Evolutionary conservation across 495 filamentous ascomycete genomes (phyloP).

Genomic region (Umbilicaria muhlenbergii): DNA sequence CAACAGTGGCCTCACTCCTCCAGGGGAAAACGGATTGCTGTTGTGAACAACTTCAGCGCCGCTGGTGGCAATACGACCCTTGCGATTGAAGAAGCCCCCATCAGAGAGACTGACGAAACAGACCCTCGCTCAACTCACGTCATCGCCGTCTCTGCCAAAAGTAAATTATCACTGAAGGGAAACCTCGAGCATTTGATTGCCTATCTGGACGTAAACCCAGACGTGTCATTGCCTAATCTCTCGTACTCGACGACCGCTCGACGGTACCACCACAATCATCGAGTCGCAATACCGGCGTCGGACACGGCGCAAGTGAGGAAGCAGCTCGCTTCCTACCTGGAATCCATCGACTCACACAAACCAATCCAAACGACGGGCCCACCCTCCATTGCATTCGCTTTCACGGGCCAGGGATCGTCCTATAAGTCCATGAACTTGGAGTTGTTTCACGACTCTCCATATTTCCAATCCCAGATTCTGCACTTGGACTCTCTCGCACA

Average conservation of each 20-base stretch:
- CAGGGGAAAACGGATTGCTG: constrained; percentile 13
- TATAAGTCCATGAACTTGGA: constrained; percentile 22
- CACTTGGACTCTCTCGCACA: constrained; percentile 17
- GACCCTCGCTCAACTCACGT: constrained; percentile 17
- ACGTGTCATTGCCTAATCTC: constrained; percentile 19
- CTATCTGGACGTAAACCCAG: constrained; percentile 17
- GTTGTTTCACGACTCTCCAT: constrained; percentile 12
- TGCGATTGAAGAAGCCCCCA: constrained; percentile 23
- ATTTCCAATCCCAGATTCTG: constrained; percentile 18
- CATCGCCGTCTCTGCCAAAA: constrained; percentile 22
- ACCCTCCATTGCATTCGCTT: constrained; percentile 38
- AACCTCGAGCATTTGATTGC: constrained; percentile 21
- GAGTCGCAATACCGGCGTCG: constrained; percentile 19
- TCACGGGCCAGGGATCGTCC: constrained; percentile 54
- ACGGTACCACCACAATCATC: constrained; percentile 22
- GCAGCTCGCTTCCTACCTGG: constrained; percentile 6
- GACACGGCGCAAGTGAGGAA: constrained; percentile 5
- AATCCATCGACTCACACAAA: constrained; percentile 5
- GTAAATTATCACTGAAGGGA: constrained; percentile 15
- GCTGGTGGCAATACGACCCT: constrained; percentile 22
- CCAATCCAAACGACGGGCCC: constrained; percentile 2
- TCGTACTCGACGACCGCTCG: constrained; percentile 27
- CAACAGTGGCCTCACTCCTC: constrained; percentile 4
- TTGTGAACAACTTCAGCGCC: constrained; percentile 26
- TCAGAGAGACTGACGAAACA: not conserved